These are phyloP conservation scores for Phytophthora fragariae DNA, from an alignment of 352 stramenopile species.

Conservation along the genomic window DNA sequence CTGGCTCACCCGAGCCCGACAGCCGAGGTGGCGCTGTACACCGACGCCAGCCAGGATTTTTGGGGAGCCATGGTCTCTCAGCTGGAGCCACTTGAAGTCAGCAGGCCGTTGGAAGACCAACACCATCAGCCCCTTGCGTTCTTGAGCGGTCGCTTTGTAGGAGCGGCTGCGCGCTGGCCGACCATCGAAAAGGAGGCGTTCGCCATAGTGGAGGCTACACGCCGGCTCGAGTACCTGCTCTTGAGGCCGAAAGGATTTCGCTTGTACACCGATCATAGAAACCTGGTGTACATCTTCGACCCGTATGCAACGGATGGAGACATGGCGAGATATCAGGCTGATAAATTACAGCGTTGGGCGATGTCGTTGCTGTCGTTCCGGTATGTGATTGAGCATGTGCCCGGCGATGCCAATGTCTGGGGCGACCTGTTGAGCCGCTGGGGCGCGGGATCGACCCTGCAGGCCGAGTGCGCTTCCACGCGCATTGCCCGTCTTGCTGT, in stretches of 20 bases:
- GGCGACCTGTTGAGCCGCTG: slow-evolving; percentile 3
- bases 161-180: not conserved
- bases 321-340: slow-evolving; percentile 12
- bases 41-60: not conserved
- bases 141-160: no score
- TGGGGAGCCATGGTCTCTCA: no score
- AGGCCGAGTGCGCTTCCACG: not conserved
- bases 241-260: slow-evolving; percentile 14
- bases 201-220: slow-evolving; percentile 1
- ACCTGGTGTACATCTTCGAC: slow-evolving; percentile 31
- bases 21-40: slow-evolving; percentile 3
- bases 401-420: slow-evolving; percentile 5
- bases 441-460: not conserved
- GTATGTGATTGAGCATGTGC: slow-evolving; percentile 30
- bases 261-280: slow-evolving; percentile 28
- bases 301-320: not conserved
- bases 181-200: not conserved
- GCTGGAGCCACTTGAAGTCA: no score
- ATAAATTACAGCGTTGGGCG: slow-evolving; percentile 22
- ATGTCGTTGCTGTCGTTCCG: slow-evolving; percentile 12
- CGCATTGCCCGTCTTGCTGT: not conserved
- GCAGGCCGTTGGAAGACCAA: no score
- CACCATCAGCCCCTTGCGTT: no score
- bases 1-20: slow-evolving; percentile 1
- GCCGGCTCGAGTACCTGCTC: slow-evolving; percentile 17